Conservation (phyloP, 2,329 filamentous ascomycete genomes). For the Metarhizium guizhouense region DNA sequence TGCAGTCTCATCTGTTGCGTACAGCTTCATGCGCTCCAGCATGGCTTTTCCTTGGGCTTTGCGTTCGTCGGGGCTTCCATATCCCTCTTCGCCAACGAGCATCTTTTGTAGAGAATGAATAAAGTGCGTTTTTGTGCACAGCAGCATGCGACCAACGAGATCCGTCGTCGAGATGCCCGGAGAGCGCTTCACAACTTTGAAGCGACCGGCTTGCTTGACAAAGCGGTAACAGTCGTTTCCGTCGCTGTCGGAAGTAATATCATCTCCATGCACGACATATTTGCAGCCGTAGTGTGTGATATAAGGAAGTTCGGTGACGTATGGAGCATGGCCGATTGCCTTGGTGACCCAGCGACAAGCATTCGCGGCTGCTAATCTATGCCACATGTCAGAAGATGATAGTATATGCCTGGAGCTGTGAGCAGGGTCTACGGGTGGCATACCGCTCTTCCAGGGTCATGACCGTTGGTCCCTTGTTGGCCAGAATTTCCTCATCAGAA, state of each 20-base stretch:
- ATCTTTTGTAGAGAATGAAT: slow-evolving; percentile 68
- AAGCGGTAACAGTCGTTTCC: slow-evolving; percentile 97
- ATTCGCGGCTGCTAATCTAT: slow-evolving; percentile 76
- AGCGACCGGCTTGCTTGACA: slow-evolving; percentile 86
- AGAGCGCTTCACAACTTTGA: slow-evolving; percentile 94
- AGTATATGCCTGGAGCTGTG: neutral
- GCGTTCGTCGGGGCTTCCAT: slow-evolving; percentile 59
- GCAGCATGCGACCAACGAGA: slow-evolving; percentile 92
- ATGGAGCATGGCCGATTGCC: slow-evolving; percentile 77
- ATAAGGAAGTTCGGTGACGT: slow-evolving; percentile 89
- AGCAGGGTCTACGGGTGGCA: neutral
- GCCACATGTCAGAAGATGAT: neutral
- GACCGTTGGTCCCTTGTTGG: slow-evolving; percentile 96
- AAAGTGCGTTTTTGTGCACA: slow-evolving; percentile 92
- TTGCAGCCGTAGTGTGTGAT: slow-evolving; percentile 92
- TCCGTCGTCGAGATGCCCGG: slow-evolving; percentile 96
- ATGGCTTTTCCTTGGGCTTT: slow-evolving; percentile 57
- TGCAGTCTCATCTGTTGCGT: slow-evolving; percentile 80
- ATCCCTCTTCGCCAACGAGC: slow-evolving; percentile 64
- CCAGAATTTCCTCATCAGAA: slow-evolving; percentile 88
- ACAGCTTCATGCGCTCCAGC: slow-evolving; percentile 69
- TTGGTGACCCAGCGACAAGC: slow-evolving; percentile 91
- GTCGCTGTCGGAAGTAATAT: slow-evolving; percentile 89
- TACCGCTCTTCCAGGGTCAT: slow-evolving; percentile 88
- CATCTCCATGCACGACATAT: slow-evolving; percentile 94